phyloP scores from a whole-genome alignment of 139 green algal genomes.

The Edaphochlamys debaryana region DNA sequence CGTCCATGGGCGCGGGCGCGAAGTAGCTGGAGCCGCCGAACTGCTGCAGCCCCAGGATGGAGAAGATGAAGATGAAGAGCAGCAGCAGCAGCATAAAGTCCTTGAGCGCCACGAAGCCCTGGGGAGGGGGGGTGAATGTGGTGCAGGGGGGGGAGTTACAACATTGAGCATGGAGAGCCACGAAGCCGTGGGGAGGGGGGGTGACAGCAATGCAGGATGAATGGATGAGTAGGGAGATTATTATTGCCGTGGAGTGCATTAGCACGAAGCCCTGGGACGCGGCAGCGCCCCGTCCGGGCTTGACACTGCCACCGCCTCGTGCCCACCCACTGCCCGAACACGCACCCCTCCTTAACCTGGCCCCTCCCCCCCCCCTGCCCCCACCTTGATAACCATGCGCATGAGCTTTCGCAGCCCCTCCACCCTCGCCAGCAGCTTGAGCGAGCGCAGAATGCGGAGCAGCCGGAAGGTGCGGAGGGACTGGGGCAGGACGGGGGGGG shows the following conservation, averaged over 20 bases:
- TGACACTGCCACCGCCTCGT: too few species aligned
- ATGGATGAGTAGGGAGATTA: too few species aligned
- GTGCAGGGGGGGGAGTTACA: constrained; percentile 1
- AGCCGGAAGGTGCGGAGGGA: constrained; percentile 59
- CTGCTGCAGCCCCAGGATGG: constrained; percentile 61
- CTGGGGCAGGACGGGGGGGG: background rate
- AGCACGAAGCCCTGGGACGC: too few species aligned
- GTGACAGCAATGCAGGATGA: constrained; percentile 18
- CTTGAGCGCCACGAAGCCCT: constrained; percentile 49
- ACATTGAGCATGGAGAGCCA: constrained; percentile 50
- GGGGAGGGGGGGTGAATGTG: background rate
- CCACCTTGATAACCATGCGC: constrained; percentile 36
- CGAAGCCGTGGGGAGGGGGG: constrained; percentile 21
- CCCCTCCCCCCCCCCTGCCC: background rate
- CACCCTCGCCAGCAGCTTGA: constrained; percentile 51
- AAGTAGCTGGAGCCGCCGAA: constrained; percentile 49
- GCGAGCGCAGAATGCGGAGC: constrained; percentile 51
- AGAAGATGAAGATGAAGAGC: constrained; percentile 64
- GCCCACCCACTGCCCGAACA: too few species aligned
- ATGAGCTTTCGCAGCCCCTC: constrained; percentile 30
- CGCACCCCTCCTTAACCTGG: too few species aligned
- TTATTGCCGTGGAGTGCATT: too few species aligned
- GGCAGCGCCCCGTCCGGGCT: too few species aligned
- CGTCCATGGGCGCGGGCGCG: constrained; percentile 22
- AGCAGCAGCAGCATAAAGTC: constrained; percentile 53